Conservation (phyloP, 768 basidiomycete species). For the Pleurotus ostreatus region DNA sequence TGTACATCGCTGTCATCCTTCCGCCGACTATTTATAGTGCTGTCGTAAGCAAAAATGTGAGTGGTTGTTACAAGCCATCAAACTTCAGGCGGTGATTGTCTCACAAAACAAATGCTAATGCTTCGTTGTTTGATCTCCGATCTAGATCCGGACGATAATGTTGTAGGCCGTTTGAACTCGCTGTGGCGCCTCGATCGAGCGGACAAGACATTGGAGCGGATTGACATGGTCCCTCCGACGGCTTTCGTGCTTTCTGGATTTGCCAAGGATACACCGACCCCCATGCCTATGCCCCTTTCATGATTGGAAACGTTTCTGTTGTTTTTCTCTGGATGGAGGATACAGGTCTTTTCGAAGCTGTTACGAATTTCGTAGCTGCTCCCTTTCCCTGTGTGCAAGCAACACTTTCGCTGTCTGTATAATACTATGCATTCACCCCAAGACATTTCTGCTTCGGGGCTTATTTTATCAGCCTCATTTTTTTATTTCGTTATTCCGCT, state of each 20-base stretch:
- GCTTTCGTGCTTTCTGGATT: background rate
- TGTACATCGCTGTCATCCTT: constrained; percentile 11
- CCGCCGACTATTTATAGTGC: constrained; percentile 34
- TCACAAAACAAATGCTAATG: background rate
- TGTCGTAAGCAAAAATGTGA: constrained; percentile 68
- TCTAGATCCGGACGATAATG: constrained; percentile 26
- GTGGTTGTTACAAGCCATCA: constrained; percentile 22
- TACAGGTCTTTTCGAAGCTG: background rate
- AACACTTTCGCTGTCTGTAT: background rate
- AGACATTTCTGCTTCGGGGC: no score
- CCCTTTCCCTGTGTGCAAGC: background rate
- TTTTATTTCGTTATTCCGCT: no score
- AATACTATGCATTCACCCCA: no score
- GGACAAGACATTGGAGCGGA: background rate
- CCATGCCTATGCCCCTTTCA: background rate
- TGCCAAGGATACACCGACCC: background rate
- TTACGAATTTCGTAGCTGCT: background rate
- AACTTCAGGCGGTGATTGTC: constrained; percentile 1
- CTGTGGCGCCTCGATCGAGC: constrained; percentile 8
- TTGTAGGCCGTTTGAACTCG: constrained; percentile 12
- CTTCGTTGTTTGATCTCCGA: constrained; percentile 2
- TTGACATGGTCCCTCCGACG: background rate
- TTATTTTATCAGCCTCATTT: no score
- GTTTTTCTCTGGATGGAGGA: background rate
- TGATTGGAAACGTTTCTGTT: background rate